Conservation (phyloP, 1,284 basidiomycete genomes). For the Tilletia indica region DNA sequence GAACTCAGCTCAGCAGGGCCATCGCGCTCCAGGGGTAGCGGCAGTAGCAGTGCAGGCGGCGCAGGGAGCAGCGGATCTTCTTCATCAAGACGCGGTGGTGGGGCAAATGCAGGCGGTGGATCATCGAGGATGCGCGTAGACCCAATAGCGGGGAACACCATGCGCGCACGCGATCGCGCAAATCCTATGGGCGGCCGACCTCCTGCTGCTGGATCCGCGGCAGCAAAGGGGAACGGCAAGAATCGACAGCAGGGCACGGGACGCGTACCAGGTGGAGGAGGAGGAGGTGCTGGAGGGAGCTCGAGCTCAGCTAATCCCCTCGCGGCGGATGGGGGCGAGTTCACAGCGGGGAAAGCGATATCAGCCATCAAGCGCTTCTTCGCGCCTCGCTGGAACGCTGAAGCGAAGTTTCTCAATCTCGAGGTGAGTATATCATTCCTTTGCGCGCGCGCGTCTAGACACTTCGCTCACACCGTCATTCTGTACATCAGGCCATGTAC, state of each 20-base stretch:
- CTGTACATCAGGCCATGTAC: constrained; percentile 60
- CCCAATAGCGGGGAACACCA: constrained; percentile 1
- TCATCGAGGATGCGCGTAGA: constrained; percentile 16
- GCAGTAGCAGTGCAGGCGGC: not conserved
- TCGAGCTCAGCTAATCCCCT: not conserved
- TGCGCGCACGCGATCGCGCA: constrained; percentile 26
- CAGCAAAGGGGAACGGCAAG: constrained; percentile 22
- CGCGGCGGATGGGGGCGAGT: constrained; percentile 12
- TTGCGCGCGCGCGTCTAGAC: not conserved
- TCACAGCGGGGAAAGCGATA: constrained; percentile 22
- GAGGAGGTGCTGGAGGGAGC: constrained; percentile 10
- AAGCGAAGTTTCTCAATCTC: constrained; percentile 70
- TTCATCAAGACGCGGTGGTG: not conserved
- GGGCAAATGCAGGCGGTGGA: not conserved
- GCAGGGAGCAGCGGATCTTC: constrained; percentile 3
- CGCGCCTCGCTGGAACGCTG: constrained; percentile 39
- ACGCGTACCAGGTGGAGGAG: constrained; percentile 21
- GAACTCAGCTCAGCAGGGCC: constrained; percentile 22
- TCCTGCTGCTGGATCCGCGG: not conserved
- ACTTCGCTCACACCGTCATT: not conserved
- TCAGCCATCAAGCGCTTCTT: constrained; percentile 43
- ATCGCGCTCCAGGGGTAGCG: not conserved
- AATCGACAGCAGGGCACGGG: constrained; percentile 7
- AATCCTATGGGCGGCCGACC: constrained; percentile 24
- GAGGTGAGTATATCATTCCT: constrained; percentile 49